These are phyloP conservation scores for Aspergillus floridensis DNA, from an alignment of 2,329 filamentous ascomycete species.

Conservation along the genomic window DNA sequence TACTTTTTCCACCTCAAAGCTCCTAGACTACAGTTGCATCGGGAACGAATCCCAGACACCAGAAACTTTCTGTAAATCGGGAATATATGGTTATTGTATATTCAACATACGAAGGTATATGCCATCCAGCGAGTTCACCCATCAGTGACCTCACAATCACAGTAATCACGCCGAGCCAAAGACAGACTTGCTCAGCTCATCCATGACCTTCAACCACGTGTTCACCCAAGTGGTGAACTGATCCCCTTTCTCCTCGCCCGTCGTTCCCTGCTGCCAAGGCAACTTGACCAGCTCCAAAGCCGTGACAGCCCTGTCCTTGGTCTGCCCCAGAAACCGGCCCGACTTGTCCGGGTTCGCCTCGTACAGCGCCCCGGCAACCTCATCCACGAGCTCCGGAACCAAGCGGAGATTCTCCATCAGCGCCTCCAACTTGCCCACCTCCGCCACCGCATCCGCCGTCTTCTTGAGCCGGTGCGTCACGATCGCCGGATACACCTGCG, in stretches of 20 bases:
- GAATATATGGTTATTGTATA: too few species aligned
- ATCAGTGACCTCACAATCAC: background rate
- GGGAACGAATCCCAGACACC: too few species aligned
- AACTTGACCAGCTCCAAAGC: constrained; percentile 69
- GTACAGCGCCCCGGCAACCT: constrained; percentile 47
- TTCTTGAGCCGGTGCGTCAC: constrained; percentile 42
- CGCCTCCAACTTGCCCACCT: constrained; percentile 33
- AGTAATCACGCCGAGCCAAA: constrained; percentile 7
- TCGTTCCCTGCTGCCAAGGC: constrained; percentile 60
- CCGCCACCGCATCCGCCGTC: constrained; percentile 15
- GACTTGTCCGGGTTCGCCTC: constrained; percentile 39
- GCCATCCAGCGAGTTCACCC: too few species aligned
- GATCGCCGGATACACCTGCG: constrained; percentile 45
- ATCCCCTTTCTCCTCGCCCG: constrained; percentile 57
- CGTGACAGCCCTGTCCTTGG: constrained; percentile 52
- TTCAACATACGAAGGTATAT: too few species aligned
- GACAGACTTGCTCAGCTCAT: constrained; percentile 38
- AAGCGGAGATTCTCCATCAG: constrained; percentile 33
- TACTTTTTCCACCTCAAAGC: too few species aligned
- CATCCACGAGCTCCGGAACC: constrained; percentile 45
- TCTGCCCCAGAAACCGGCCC: constrained; percentile 30
- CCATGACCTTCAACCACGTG: constrained; percentile 51
- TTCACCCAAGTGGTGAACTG: constrained; percentile 76
- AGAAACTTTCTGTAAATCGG: too few species aligned
- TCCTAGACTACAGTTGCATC: too few species aligned